Base-by-base conservation (phyloP, 2,329 filamentous ascomycete species). In the Cladophialophora yegresii region DNA sequence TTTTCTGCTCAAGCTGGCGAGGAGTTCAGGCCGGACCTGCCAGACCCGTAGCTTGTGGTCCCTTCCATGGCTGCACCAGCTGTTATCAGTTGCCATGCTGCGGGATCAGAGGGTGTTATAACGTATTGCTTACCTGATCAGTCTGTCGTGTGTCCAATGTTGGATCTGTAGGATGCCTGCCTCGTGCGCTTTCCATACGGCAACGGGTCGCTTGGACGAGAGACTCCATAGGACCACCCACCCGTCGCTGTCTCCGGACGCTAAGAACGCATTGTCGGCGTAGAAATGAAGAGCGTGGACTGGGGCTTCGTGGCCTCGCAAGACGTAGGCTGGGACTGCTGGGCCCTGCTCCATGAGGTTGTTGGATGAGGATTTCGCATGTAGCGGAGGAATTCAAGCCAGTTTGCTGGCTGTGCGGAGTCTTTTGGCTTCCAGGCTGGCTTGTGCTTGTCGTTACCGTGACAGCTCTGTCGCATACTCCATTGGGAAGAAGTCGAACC, bases 231-330 rank as follows among this genome's bases (percentile, higher is more conserved):
- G 79, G 6, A 96, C 84, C 36, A 96, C 82, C 83, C 89, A 97
- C 64, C 95, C 95, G 49, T 96, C 90, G 8, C 92, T 90, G 77
- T 99, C 95, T 40, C 90, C 93, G 0, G 92, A 95, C 12, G 91
- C 80, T 5, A 99, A 86, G 36, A 91, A 88, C 63, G 85, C 83
- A 75, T 97, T 96, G 47, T 80, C 76, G 59, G 85, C 83, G 70
- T 91, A 81, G 74, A 98, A 93, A 58, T 84, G 80, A 3, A 93
- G 83, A 22, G 87, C 85, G 74, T 97, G 92, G 54, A 97, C 87
- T 69, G 92, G 87, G 0, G 89, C 84, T 61, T 85, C 84, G 79
- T 98, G 95, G 58, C 95, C 95, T 68, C 95, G 90, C 43, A 99
- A 84, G 64, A 98, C 87, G 74, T 89, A 89, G 53, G 78, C 77